Evolutionary conservation across 257 asterid species (phyloP), one percentile per base, ranked within the genome.

Genomic region (Solanum clarkiae): DNA sequence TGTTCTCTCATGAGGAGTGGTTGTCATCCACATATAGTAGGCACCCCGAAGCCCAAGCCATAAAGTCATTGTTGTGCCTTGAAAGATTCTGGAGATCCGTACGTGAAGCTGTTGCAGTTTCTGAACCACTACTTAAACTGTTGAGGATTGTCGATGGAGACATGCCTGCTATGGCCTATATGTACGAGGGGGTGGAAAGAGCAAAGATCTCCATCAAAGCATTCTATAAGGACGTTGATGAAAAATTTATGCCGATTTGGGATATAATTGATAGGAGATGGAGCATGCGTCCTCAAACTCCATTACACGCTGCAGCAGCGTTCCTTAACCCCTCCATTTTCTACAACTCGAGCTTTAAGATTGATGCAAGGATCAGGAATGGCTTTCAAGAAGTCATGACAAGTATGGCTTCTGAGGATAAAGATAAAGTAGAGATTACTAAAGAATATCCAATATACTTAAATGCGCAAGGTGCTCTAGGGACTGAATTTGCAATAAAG

Each of bases 331-430:
- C 92, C 81, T 91, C 93, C 42, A 62, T 89, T 59, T 88, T 91
- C 86, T 88, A 87, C 88, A 83, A 88, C 80, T 80, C 8, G 54
- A 83, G 79, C 85, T 87, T 86, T 74, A 87, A 86, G 87, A 80
- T 81, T 71, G 91, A 90, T 80, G 71, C 89, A 32, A 87, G 86
- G 86, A 84, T 90, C 79, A 86, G 91, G 84, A 90, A 89, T 74
- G 90, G 90, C 65, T 90, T 90, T 86, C 93, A 89, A 90, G 90
- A 90, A 74, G 89, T 91, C 65, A 89, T 90, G 93, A 80, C 82
- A 80, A 90, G 80, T 82, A 71, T 87, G 89, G 85, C 89, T 59
- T 62, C 17, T 42, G 90, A 86, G 80, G 91, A 89, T 44, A 85
- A 72, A 32, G 93, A 90, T 59, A 90, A 80, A 86, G 79, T 86